Percentiles rank a stretch among this genome's conserved stretches.
Conservation (phyloP, 2,329 filamentous ascomycete genomes). For the Cercospora beticola region DNA sequence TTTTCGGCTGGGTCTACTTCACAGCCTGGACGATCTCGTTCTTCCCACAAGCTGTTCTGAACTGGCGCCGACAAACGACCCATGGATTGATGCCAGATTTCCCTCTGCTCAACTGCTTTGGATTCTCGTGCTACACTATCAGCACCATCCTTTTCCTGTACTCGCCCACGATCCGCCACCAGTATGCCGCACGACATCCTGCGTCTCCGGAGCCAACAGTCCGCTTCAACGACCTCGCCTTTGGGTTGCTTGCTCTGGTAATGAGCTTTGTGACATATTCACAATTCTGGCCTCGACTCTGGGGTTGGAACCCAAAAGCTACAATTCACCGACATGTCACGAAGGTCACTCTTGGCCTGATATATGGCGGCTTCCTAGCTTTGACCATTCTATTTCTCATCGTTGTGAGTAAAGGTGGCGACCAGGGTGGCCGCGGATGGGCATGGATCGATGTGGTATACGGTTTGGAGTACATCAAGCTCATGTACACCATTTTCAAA, state of each 20-base stretch:
- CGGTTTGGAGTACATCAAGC: conserved; percentile 81
- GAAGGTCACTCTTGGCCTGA: conserved; percentile 66
- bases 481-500: conserved; percentile 85
- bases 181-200: conserved; percentile 81
- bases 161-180: conserved; percentile 70
- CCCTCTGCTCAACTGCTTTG: conserved; percentile 69
- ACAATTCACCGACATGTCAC: conserved; percentile 56
- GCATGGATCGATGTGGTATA: conserved; percentile 66
- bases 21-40: conserved; percentile 73
- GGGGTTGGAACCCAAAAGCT: conserved; percentile 65
- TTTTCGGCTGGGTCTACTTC: conserved; percentile 37
- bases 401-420: conserved; percentile 48
- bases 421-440: conserved; percentile 53
- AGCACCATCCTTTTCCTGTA: conserved; percentile 76
- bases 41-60: conserved; percentile 85
- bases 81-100: conserved; percentile 86
- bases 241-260: conserved; percentile 76
- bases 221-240: conserved; percentile 83
- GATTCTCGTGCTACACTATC: conserved; percentile 69
- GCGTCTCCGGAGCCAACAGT: conserved; percentile 76
- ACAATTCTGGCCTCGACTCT: conserved; percentile 70
- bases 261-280: conserved; percentile 71
- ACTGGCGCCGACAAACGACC: conserved; percentile 73
- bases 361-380: conserved; percentile 65
- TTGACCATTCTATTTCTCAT: conserved; percentile 50